Conservation (phyloP, 1,139 yeast species). For the Diutina siamensis region DNA sequence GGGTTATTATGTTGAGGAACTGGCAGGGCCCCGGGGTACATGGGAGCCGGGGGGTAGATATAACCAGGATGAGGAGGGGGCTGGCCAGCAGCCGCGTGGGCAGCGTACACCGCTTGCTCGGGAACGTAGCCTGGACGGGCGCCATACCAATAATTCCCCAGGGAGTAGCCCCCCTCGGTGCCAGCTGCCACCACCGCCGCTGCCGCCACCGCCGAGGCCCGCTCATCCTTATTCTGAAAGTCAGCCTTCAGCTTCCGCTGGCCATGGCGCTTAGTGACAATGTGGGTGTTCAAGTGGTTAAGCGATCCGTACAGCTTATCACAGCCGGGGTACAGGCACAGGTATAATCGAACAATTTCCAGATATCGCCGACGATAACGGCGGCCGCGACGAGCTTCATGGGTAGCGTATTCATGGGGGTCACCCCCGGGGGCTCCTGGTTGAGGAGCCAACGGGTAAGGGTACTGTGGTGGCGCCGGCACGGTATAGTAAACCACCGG, state of each 20-base stretch:
- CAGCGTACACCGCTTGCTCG: constrained; percentile 1
- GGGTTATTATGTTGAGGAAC: background rate
- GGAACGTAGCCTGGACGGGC: background rate
- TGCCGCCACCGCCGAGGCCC: background rate
- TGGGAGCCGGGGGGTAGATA: background rate
- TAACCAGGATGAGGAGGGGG: background rate
- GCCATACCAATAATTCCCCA: constrained; percentile 3
- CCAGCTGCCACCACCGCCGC: background rate
- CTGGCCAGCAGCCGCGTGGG: constrained; percentile 6
- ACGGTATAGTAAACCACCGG: background rate
- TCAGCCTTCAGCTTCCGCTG: constrained; percentile 58
- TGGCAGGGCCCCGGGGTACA: background rate
- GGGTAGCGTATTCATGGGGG: constrained; percentile 1
- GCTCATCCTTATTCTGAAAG: constrained; percentile 23
- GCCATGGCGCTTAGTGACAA: constrained; percentile 63
- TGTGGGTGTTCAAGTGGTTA: constrained; percentile 70
- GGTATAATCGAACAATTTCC: constrained; percentile 58
- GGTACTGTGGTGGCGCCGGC: background rate
- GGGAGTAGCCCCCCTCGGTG: background rate
- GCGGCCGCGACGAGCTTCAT: constrained; percentile 10
- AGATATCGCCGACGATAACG: constrained; percentile 58
- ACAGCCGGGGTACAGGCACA: constrained; percentile 50
- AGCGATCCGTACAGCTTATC: constrained; percentile 65
- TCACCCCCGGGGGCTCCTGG: constrained; percentile 2
- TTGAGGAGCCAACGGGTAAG: background rate